These are phyloP conservation scores for Rhodotorula taiwanensis DNA, from an alignment of 768 basidiomycete genomes.

Conservation along the genomic window DNA sequence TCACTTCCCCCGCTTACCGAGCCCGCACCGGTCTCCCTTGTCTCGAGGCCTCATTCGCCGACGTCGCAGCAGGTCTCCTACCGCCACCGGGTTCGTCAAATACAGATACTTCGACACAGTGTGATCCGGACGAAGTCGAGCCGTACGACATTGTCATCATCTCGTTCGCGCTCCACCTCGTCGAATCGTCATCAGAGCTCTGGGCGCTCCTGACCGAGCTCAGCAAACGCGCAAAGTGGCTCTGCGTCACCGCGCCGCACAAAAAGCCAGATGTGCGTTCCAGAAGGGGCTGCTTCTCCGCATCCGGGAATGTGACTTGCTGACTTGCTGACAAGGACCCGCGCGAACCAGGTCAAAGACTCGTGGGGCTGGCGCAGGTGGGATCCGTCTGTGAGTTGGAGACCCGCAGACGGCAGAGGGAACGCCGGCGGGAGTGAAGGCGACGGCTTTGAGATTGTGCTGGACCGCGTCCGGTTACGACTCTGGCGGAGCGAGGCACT, in stretches of 20 bases:
- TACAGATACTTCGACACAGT: neutral
- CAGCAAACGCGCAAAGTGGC: slow-evolving; percentile 58
- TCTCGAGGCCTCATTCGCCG: slow-evolving; percentile 57
- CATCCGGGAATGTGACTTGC: too few species aligned
- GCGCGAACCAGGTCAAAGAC: slow-evolving; percentile 62
- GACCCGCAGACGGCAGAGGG: slow-evolving; percentile 1
- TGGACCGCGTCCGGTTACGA: slow-evolving; percentile 32
- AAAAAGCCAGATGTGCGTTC: slow-evolving; percentile 64
- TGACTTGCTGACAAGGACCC: too few species aligned
- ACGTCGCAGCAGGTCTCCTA: slow-evolving; percentile 49
- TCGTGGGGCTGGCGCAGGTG: slow-evolving; percentile 64
- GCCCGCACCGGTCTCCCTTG: slow-evolving; percentile 56
- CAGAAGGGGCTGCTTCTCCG: neutral
- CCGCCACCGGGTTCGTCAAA: neutral
- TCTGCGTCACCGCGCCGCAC: slow-evolving; percentile 65
- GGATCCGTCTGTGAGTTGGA: slow-evolving; percentile 44
- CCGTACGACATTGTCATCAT: slow-evolving; percentile 61
- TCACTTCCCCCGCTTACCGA: slow-evolving; percentile 57
- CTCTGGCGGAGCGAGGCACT: slow-evolving; percentile 34
- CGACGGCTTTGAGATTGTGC: slow-evolving; percentile 37
- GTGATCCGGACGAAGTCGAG: slow-evolving; percentile 2
- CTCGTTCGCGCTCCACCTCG: slow-evolving; percentile 67
- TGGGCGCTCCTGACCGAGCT: slow-evolving; percentile 62
- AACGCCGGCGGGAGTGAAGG: slow-evolving; percentile 24
- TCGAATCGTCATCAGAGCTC: slow-evolving; percentile 57